phyloP scores from a whole-genome alignment of 1,284 basidiomycete species.

The Ganoderma leucocontextum region DNA sequence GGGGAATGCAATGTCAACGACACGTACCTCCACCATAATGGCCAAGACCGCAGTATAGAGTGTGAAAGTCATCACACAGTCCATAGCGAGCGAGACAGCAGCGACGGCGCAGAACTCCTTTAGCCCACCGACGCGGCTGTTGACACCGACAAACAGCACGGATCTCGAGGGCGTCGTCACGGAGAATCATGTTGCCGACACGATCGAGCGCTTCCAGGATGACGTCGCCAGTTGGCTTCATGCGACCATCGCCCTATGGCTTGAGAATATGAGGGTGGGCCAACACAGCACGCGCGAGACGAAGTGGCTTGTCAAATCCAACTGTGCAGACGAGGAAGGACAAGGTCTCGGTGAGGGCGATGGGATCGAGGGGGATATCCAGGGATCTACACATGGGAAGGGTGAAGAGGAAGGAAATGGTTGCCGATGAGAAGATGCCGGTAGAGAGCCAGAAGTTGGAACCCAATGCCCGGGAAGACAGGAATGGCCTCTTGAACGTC shows the following conservation, averaged over 20 bases:
- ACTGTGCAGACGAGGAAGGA: conserved; percentile 98
- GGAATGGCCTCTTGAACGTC: conserved; percentile 91
- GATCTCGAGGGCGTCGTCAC: conserved; percentile 94
- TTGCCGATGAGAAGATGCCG: conserved; percentile 86
- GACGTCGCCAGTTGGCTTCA: conserved; percentile 85
- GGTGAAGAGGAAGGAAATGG: conserved; percentile 89
- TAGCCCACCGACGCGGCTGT: conserved; percentile 88
- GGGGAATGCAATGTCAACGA: conserved; percentile 25
- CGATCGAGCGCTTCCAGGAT: conserved; percentile 85
- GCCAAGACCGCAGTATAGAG: conserved; percentile 91
- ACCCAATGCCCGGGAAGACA: conserved; percentile 87
- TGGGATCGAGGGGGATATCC: conserved; percentile 90
- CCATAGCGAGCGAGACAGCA: conserved; percentile 84
- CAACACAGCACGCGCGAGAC: conserved; percentile 92
- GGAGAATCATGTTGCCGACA: conserved; percentile 85
- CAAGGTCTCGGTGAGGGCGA: conserved; percentile 93
- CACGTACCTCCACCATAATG: conserved; percentile 91
- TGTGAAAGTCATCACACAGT: conserved; percentile 90
- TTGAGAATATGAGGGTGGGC: conserved; percentile 80
- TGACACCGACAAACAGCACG: conserved; percentile 88
- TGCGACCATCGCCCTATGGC: conserved; percentile 55
- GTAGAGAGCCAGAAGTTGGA: conserved; percentile 91
- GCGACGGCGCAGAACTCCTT: conserved; percentile 96
- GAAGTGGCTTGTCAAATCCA: conserved; percentile 97
- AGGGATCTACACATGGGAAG: conserved; percentile 87